Conservation (phyloP, 2,329 filamentous ascomycete genomes). For the Penicillium occitanis region DNA sequence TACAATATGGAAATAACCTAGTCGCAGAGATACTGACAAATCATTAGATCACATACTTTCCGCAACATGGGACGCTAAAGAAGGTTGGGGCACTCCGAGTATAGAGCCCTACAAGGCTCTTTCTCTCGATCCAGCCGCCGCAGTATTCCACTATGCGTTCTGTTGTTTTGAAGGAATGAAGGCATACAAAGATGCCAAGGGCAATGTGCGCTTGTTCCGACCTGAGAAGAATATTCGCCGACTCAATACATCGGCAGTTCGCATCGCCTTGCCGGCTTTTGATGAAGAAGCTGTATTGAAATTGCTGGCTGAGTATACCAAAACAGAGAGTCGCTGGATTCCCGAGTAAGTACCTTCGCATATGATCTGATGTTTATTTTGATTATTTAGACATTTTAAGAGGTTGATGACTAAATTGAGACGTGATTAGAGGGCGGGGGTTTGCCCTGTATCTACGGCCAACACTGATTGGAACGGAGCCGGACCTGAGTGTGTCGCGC, state of each 20-base stretch:
- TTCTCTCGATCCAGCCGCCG: slow-evolving; percentile 75
- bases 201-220: slow-evolving; percentile 74
- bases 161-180: slow-evolving; percentile 90
- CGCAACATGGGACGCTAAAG: slow-evolving; percentile 62
- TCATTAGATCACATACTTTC: slow-evolving; percentile 78
- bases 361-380: background rate
- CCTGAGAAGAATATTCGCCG: slow-evolving; percentile 69
- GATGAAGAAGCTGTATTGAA: slow-evolving; percentile 71
- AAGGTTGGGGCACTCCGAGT: slow-evolving; percentile 72
- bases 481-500: slow-evolving; percentile 87
- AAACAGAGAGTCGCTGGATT: slow-evolving; percentile 86
- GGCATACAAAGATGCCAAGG: slow-evolving; percentile 66
- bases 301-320: slow-evolving; percentile 75
- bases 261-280: slow-evolving; percentile 82
- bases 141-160: slow-evolving; percentile 82
- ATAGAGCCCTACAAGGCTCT: slow-evolving; percentile 76
- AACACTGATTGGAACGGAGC: slow-evolving; percentile 95
- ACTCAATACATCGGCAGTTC: slow-evolving; percentile 37
- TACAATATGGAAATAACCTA: background rate
- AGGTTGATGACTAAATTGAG: background rate
- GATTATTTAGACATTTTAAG: no score
- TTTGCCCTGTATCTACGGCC: slow-evolving; percentile 95
- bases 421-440: slow-evolving; percentile 57
- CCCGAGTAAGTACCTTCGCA: slow-evolving; percentile 58
- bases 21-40: background rate